These are phyloP conservation scores for Pogostemon cablin DNA, from an alignment of 257 asterid genomes.

Conservation along the genomic window DNA sequence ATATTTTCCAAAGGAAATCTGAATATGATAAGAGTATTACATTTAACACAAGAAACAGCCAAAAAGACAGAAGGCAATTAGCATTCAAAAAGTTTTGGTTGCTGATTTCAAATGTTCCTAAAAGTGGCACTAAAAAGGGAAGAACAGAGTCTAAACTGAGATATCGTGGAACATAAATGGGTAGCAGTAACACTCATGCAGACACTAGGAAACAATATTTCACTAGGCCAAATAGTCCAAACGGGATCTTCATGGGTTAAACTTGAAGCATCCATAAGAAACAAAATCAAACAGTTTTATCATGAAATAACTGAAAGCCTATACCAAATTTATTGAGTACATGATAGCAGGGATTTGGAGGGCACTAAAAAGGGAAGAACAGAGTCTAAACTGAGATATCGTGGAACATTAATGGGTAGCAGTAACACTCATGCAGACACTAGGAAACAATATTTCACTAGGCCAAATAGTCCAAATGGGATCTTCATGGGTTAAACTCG, in stretches of 20 bases:
- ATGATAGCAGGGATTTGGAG: not conserved
- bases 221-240: not conserved
- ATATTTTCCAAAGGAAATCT: not conserved
- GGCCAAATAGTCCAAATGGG: not conserved
- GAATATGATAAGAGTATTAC: not conserved
- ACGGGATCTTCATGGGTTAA: not conserved
- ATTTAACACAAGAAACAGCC: not conserved
- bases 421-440: not conserved
- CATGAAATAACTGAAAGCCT: conserved; percentile 4
- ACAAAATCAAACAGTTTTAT: not conserved
- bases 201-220: not conserved
- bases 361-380: not conserved
- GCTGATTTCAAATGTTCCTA: not conserved
- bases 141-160: not conserved
- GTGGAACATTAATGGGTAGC: not conserved
- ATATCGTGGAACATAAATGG: not conserved
- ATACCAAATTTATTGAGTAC: not conserved
- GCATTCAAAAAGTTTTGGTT: not conserved
- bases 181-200: not conserved
- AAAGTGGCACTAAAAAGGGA: not conserved
- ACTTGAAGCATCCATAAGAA: not conserved
- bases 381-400: not conserved
- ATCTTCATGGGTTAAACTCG: not conserved
- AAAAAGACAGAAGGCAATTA: not conserved
- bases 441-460: not conserved